Evolutionary conservation across 2,329 filamentous ascomycete genomes (phyloP).

Genomic region (Aspergillus intermedius): DNA sequence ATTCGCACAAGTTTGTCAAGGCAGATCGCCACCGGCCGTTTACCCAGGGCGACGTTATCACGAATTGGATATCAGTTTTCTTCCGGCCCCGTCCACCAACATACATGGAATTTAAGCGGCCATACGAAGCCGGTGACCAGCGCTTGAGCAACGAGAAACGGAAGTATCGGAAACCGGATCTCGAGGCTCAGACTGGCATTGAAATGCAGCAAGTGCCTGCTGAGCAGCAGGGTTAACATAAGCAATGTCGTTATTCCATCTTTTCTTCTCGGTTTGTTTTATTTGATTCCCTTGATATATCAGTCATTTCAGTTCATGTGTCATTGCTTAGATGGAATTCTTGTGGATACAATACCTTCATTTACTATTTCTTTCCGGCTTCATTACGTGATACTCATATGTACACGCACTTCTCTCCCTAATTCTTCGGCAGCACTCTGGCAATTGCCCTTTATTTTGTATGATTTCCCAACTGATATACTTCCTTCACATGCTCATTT

Average conservation of each 20-base stretch:
- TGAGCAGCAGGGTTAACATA: conserved; percentile 14
- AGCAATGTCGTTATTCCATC: neutral
- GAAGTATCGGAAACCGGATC: conserved; percentile 44
- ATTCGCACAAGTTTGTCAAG: conserved; percentile 90
- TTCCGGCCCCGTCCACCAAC: conserved; percentile 78
- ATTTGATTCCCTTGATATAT: neutral
- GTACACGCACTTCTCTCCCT: neutral
- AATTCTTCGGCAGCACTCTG: neutral
- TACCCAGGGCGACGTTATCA: conserved; percentile 65
- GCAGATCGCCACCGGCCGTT: conserved; percentile 88
- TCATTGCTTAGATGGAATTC: neutral
- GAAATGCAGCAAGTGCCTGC: conserved; percentile 63
- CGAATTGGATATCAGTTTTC: conserved; percentile 76
- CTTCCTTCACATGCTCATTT: conserved; percentile 1
- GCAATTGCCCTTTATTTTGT: conserved; percentile 12
- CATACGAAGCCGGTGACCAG: conserved; percentile 75
- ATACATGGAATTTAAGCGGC: conserved; percentile 78
- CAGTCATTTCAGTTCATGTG: neutral
- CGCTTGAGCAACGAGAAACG: conserved; percentile 61
- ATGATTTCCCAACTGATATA: conserved; percentile 2
- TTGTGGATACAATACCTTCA: neutral
- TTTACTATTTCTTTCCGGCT: neutral
- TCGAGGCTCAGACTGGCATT: conserved; percentile 51
- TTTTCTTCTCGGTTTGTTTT: neutral
- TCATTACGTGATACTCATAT: neutral